Evolutionary conservation across 306 rosid genomes (phyloP).

Genomic region (Lathyrus sativus): DNA sequence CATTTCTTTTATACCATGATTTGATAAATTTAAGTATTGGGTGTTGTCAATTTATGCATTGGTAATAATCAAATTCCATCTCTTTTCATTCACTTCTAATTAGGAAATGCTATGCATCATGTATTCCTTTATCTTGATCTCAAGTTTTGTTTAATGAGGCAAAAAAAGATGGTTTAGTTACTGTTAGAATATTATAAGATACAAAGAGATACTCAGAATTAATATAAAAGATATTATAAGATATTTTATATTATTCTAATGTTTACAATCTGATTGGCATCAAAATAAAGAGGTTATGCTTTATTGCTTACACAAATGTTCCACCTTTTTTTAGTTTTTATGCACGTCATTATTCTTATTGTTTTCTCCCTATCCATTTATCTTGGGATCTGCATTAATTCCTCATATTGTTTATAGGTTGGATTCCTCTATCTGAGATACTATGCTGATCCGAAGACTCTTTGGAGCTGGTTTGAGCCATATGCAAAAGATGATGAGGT

Average conservation of each 20-base stretch:
- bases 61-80: neutral
- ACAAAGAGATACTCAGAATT: too few relatives aligned
- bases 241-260: too few relatives aligned
- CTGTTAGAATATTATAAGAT: neutral
- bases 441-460: conserved; percentile 85
- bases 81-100: conserved; percentile 17
- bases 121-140: conserved; percentile 3
- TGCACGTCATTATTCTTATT: conserved; percentile 8
- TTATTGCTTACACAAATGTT: conserved; percentile 1
- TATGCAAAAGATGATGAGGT: conserved; percentile 91
- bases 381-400: conserved; percentile 27
- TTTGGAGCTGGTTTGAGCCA: conserved; percentile 96
- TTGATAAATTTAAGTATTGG: neutral
- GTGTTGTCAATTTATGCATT: neutral
- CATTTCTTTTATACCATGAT: neutral
- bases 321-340: neutral
- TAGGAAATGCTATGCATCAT: conserved; percentile 30
- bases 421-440: conserved; percentile 98
- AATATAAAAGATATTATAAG: too few relatives aligned
- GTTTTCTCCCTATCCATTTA: neutral
- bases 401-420: conserved; percentile 52
- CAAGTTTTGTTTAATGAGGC: conserved; percentile 23
- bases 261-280: conserved; percentile 22
- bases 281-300: conserved; percentile 30
- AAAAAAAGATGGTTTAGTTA: conserved; percentile 1